Evolutionary conservation across 345 rosid genomes (phyloP).

Genomic region (Populus deltoides): DNA sequence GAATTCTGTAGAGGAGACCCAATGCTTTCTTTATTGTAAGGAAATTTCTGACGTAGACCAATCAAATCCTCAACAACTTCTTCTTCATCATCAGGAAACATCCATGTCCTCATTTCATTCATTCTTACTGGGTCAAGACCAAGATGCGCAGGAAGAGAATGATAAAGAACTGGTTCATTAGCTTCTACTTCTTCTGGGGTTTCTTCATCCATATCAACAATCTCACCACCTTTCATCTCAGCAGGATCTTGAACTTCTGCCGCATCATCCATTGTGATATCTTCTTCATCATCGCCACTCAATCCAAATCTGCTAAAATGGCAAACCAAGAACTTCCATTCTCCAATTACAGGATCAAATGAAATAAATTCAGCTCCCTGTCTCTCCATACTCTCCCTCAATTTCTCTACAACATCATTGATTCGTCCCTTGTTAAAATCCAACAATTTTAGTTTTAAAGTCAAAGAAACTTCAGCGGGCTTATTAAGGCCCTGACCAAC

Average conservation of each 20-base stretch:
- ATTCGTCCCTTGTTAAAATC: constrained; percentile 25
- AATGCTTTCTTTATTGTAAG: constrained; percentile 42
- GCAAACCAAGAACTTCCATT: constrained; percentile 75
- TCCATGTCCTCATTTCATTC: constrained; percentile 89
- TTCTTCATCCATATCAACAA: constrained; percentile 45
- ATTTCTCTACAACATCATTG: constrained; percentile 40
- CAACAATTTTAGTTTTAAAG: constrained; percentile 28
- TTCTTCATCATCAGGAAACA: constrained; percentile 71
- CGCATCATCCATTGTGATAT: constrained; percentile 64
- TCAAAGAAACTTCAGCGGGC: constrained; percentile 79
- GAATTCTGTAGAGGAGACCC: constrained; percentile 43
- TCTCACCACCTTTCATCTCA: constrained; percentile 43
- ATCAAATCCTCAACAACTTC: constrained; percentile 44
- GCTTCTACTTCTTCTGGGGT: constrained; percentile 33
- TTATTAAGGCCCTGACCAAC: constrained; percentile 86
- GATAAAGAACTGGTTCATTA: constrained; percentile 68
- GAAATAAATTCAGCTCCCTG: constrained; percentile 82
- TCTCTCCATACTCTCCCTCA: constrained; percentile 47
- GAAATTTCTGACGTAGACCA: constrained; percentile 37
- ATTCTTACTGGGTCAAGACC: constrained; percentile 84
- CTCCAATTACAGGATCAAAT: constrained; percentile 51
- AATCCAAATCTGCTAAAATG: constrained; percentile 96
- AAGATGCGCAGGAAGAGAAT: constrained; percentile 92
- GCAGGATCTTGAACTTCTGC: constrained; percentile 36
- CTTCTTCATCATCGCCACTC: constrained; percentile 93